Conservation (phyloP, 441 rosid species). For the Bruguiera hainesii region DNA sequence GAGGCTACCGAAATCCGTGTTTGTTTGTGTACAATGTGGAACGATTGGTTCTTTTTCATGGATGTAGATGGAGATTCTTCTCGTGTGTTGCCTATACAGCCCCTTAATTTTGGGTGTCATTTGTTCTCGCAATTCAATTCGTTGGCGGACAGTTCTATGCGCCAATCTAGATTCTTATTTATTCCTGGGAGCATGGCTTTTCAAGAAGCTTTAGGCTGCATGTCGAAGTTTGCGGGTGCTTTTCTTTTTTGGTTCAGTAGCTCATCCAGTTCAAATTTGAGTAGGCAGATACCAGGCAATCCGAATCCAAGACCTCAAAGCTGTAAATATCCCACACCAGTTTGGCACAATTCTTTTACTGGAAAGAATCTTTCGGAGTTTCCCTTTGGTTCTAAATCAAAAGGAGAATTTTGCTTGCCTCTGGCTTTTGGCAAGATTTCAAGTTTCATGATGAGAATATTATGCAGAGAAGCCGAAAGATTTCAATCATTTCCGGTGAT, state of each 20-base stretch:
- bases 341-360: conserved; percentile 32
- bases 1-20: conserved; percentile 3
- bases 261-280: conserved; percentile 42
- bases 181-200: conserved; percentile 47
- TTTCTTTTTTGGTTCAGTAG: conserved; percentile 52
- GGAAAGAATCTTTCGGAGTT: conserved; percentile 30
- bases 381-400: conserved; percentile 27
- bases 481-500: conserved; percentile 52
- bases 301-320: conserved; percentile 34
- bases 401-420: conserved; percentile 26
- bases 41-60: conserved; percentile 41
- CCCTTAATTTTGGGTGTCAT: conserved; percentile 39
- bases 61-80: conserved; percentile 47
- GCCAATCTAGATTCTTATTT: conserved; percentile 32
- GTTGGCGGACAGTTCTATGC: conserved; percentile 18
- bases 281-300: conserved; percentile 34
- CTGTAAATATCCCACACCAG: conserved; percentile 28
- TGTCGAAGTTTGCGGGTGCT: conserved; percentile 63
- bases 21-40: conserved; percentile 31
- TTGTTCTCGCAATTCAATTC: conserved; percentile 34
- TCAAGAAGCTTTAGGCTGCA: conserved; percentile 55
- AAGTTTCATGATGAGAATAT: conserved; percentile 40
- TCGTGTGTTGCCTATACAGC: conserved; percentile 41
- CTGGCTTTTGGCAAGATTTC: conserved; percentile 42
- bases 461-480: conserved; percentile 57